Conservation (phyloP, 1,139 yeast genomes). For the Chernovozyma aurita region DNA sequence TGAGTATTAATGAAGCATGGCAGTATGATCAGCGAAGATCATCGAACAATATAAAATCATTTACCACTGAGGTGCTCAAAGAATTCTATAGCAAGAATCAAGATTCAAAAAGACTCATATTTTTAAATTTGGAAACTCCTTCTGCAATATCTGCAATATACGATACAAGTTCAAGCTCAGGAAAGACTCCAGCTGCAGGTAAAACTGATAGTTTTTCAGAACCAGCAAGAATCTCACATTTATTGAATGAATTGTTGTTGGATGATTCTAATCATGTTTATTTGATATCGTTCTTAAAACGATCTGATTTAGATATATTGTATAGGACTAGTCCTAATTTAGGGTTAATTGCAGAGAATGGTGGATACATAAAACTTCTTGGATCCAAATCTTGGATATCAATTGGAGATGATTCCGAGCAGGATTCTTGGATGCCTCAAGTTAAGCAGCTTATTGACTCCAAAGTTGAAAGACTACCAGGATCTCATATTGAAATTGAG, state of each 20-base stretch:
- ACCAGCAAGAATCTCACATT: constrained; percentile 46
- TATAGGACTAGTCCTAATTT: constrained; percentile 65
- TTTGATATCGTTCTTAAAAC: constrained; percentile 61
- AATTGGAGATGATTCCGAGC: constrained; percentile 49
- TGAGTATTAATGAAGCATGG: constrained; percentile 61
- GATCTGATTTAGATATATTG: constrained; percentile 59
- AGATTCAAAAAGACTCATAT: constrained; percentile 42
- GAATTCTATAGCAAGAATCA: constrained; percentile 30
- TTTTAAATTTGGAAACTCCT: constrained; percentile 51
- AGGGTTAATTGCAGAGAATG: constrained; percentile 88
- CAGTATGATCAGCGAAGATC: constrained; percentile 40
- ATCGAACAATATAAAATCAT: constrained; percentile 20
- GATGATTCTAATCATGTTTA: constrained; percentile 62
- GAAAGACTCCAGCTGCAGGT: constrained; percentile 16
- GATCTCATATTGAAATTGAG: constrained; percentile 65
- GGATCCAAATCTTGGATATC: constrained; percentile 60
- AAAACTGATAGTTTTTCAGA: constrained; percentile 30
- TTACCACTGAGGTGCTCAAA: constrained; percentile 29
- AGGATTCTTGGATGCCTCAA: constrained; percentile 57
- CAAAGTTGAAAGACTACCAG: constrained; percentile 76
- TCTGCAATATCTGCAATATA: constrained; percentile 21
- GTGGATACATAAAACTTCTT: constrained; percentile 64
- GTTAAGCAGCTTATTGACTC: constrained; percentile 58
- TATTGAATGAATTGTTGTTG: constrained; percentile 45
- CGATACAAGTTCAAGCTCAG: constrained; percentile 10